Evolutionary conservation across 495 filamentous ascomycete genomes (phyloP).

Genomic region (Cercophora samala): DNA sequence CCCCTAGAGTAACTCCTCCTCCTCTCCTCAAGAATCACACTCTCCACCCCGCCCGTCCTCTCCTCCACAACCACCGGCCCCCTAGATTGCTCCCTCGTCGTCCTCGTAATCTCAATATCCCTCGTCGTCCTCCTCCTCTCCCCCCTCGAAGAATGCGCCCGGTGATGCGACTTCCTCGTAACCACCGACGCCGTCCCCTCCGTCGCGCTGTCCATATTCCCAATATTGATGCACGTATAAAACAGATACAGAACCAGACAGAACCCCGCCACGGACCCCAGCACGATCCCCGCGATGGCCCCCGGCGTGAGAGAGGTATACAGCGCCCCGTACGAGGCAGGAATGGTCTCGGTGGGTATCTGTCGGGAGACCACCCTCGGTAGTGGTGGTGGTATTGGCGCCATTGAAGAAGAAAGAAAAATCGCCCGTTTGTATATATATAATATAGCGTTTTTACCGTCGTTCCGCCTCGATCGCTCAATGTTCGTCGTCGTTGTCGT

Average conservation of each 20-base stretch:
- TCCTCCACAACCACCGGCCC: constrained; percentile 34
- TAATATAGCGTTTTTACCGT: no score
- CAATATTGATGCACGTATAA: constrained; percentile 62
- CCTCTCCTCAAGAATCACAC: constrained; percentile 42
- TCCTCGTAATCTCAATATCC: constrained; percentile 40
- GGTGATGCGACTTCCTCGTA: constrained; percentile 24
- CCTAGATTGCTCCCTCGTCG: constrained; percentile 19
- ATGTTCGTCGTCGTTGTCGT: no score
- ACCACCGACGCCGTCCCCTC: constrained; percentile 37
- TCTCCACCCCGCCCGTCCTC: constrained; percentile 24
- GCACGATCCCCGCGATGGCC: constrained; percentile 75
- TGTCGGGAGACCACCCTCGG: background rate
- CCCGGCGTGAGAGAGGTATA: constrained; percentile 54
- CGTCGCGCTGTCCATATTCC: constrained; percentile 24
- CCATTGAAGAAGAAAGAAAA: no score
- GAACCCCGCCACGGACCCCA: constrained; percentile 82
- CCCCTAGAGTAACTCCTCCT: constrained; percentile 18
- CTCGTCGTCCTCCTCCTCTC: constrained; percentile 3
- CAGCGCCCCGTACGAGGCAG: constrained; percentile 58
- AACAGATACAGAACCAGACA: constrained; percentile 71
- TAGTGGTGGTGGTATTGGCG: constrained; percentile 9
- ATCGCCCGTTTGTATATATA: no score
- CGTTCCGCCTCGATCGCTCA: no score
- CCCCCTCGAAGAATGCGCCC: constrained; percentile 17
- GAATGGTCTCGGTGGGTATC: constrained; percentile 45